These are phyloP conservation scores for Zygosaccharomyces pseudorouxii DNA, from an alignment of 805 yeast genomes.

Conservation along the genomic window DNA sequence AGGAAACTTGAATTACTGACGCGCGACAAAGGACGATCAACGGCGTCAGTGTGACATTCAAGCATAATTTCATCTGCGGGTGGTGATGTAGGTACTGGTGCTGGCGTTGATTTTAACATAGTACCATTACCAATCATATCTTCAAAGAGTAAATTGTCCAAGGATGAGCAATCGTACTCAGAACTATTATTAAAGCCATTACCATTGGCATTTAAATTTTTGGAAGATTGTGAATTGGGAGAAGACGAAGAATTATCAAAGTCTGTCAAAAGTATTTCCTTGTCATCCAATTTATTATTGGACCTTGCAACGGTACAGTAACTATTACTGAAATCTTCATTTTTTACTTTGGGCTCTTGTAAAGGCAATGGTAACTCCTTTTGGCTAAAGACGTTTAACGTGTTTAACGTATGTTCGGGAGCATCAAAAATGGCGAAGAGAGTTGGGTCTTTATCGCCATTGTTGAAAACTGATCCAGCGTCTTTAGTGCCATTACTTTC, in stretches of 20 bases:
- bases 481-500: conserved; percentile 7
- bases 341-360: neutral
- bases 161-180: neutral
- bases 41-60: conserved; percentile 1
- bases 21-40: conserved; percentile 4
- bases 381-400: conserved; percentile 4
- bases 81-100: neutral
- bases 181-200: neutral
- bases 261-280: conserved; percentile 10
- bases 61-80: neutral
- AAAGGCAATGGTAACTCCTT: conserved; percentile 3
- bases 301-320: conserved; percentile 12
- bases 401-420: conserved; percentile 6
- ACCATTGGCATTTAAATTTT: neutral
- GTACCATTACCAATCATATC: neutral
- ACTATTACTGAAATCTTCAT: conserved; percentile 6
- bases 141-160: conserved; percentile 1
- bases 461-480: conserved; percentile 7
- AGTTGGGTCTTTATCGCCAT: conserved; percentile 8
- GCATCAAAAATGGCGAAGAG: conserved; percentile 12
- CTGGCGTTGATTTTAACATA: neutral
- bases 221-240: conserved; percentile 7
- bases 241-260: conserved; percentile 11
- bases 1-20: conserved; percentile 5
- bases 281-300: conserved; percentile 7